These are phyloP conservation scores for Yarrowia galli DNA, from an alignment of 1,139 yeast genomes.

Conservation along the genomic window DNA sequence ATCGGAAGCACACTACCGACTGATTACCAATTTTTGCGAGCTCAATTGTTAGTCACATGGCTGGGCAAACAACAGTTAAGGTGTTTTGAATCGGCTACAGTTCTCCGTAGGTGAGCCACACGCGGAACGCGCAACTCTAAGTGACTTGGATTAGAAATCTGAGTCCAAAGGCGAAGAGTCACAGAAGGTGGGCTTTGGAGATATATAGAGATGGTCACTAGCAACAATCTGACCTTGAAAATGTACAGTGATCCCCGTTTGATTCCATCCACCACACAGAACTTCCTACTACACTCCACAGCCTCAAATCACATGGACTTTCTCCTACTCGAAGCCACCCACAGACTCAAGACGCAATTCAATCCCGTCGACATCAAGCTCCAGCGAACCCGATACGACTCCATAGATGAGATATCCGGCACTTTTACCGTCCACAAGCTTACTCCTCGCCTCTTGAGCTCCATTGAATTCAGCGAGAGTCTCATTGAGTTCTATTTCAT, in stretches of 20 bases:
- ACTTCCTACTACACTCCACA: slow-evolving; percentile 14
- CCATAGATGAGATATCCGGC: slow-evolving; percentile 13
- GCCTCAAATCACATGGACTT: slow-evolving; percentile 15
- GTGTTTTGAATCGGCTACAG: neutral
- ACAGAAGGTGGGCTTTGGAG: neutral
- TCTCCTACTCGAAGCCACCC: slow-evolving; percentile 20
- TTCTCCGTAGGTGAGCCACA: neutral
- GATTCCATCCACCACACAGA: slow-evolving; percentile 23
- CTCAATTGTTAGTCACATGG: slow-evolving; percentile 23
- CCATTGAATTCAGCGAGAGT: slow-evolving; percentile 7
- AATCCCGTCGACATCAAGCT: slow-evolving; percentile 28
- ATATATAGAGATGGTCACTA: neutral
- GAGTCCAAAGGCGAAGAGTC: neutral
- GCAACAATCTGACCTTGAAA: neutral
- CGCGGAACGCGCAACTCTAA: neutral
- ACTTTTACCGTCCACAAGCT: slow-evolving; percentile 9
- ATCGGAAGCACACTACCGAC: slow-evolving; percentile 22
- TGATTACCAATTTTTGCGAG: slow-evolving; percentile 21
- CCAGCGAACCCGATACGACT: slow-evolving; percentile 5
- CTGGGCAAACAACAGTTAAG: neutral
- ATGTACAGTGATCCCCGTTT: slow-evolving; percentile 24
- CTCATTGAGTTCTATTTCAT: slow-evolving; percentile 29
- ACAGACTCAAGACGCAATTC: slow-evolving; percentile 19
- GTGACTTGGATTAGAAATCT: neutral
- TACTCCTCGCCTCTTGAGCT: slow-evolving; percentile 17